Conservation (phyloP, 2,329 filamentous ascomycete genomes). For the Blastomyces silverae region DNA sequence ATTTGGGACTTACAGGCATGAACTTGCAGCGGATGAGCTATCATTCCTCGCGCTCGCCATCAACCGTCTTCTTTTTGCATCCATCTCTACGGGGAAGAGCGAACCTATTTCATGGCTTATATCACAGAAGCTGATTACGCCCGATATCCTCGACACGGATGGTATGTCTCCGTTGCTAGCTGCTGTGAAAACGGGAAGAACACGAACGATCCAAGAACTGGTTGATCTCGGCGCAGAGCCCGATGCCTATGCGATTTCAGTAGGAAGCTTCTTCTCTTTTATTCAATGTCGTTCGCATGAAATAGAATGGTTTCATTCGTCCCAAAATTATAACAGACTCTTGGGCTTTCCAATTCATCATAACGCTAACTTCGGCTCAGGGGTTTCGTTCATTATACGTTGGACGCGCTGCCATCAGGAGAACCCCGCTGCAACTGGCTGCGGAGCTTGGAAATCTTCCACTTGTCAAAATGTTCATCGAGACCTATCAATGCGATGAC, state of each 20-base stretch:
- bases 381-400: not conserved
- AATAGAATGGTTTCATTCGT: not conserved
- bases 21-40: not conserved
- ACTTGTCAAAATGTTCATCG: slow-evolving; percentile 14
- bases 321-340: not conserved
- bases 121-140: slow-evolving; percentile 2
- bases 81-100: slow-evolving; percentile 1
- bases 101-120: slow-evolving; percentile 12
- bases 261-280: not conserved
- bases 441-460: slow-evolving; percentile 11
- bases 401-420: not conserved
- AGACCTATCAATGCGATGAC: slow-evolving; percentile 12
- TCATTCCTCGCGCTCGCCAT: slow-evolving; percentile 4
- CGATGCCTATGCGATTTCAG: slow-evolving; percentile 4
- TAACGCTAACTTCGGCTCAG: not conserved
- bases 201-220: slow-evolving; percentile 1
- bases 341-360: not conserved
- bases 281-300: not conserved
- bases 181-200: slow-evolving; percentile 4
- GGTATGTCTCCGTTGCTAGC: slow-evolving; percentile 13
- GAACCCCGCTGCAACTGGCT: slow-evolving; percentile 12
- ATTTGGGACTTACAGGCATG: not conserved
- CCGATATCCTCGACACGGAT: not conserved
- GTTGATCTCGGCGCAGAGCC: slow-evolving; percentile 11
- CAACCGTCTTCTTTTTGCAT: slow-evolving; percentile 2